Conservation (phyloP, 345 rosid species). For the sweet orange (Citrus sinensis) region DNA sequence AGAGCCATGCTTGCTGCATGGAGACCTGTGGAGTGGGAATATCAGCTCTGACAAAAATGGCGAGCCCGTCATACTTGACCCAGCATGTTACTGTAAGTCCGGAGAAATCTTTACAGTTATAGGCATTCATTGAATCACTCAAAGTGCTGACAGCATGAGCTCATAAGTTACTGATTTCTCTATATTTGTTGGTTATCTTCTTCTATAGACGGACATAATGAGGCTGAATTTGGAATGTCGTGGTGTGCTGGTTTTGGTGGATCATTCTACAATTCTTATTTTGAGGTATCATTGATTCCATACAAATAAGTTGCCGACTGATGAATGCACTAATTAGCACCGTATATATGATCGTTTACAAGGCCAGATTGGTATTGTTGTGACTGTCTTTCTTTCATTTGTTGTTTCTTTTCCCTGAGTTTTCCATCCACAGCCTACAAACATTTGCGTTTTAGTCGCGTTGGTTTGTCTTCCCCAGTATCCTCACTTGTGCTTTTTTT, state of each 20-base stretch:
- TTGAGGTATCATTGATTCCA: conserved; percentile 47
- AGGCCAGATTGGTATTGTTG: background rate
- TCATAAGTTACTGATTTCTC: background rate
- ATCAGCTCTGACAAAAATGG: conserved; percentile 72
- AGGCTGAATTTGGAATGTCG: conserved; percentile 97
- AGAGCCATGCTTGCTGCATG: conserved; percentile 92
- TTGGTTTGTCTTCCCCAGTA: background rate
- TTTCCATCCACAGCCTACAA: background rate
- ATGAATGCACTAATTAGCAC: background rate
- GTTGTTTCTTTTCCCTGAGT: no score
- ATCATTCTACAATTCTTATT: conserved; percentile 75
- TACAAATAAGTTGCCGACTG: background rate
- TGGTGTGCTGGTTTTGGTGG: conserved; percentile 94
- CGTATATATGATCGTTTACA: background rate
- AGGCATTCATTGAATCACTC: background rate
- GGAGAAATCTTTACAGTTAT: background rate
- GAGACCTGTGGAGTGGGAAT: conserved; percentile 98
- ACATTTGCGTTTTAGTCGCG: background rate
- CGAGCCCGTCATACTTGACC: conserved; percentile 90
- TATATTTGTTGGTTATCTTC: background rate
- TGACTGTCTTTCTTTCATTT: no score
- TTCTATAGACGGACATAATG: conserved; percentile 74
- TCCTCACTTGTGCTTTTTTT: background rate
- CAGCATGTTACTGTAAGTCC: conserved; percentile 86
- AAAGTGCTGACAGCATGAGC: background rate